Evolutionary conservation across 495 filamentous ascomycete genomes (phyloP), one percentile per base, ranked within the genome.

Genomic region (Elasticomyces elasticus): DNA sequence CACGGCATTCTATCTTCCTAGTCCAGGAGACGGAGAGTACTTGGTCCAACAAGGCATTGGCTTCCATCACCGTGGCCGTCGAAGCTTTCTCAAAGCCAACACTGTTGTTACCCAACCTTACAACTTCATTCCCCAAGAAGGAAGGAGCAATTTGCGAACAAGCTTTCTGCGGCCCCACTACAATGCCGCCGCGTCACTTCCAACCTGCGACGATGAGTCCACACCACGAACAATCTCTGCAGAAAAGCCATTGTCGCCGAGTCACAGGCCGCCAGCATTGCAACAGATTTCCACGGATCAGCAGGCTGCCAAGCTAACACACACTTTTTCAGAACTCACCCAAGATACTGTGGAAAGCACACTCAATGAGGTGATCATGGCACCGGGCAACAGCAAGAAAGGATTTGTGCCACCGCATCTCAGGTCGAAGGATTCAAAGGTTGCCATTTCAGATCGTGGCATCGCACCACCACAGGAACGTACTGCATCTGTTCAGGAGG

Each of bases 331-430:
- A 40, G 5, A 40, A 3, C 19, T 17, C 5, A 40, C 15, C 5
- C 35, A 33, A 7, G 30, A 33, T 17, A n/a, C 13, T 17, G 15
- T 7, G 15, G 15, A 33, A 33, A 17, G 19, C 35, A 40, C 35
- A 3, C 13, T 40, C 25, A 7, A 9, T 49, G 7, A 5, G 17
- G 19, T 11, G 5, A 49, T 15, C 46, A 49, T 49, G 46, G 24
- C 46, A 28, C 25, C 46, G 25, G 31, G 1, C 10, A 25, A 49
- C 24, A 17, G 17, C 5, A 27, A 28, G 22, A 30, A n/a, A 49
- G 6, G 2, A 17, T 49, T 51, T n/a, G n/a, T n/a, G 30, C 49
- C 49, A 24, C 49, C 49, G 23, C 49, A 51, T 25, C 17, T 33
- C n/a, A n/a, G n/a, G n/a, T n/a, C n/a, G n/a, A n/a, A 6, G 20